phyloP scores from a whole-genome alignment of 1,139 yeast genomes.

The Lizanozyma gosingica region DNA sequence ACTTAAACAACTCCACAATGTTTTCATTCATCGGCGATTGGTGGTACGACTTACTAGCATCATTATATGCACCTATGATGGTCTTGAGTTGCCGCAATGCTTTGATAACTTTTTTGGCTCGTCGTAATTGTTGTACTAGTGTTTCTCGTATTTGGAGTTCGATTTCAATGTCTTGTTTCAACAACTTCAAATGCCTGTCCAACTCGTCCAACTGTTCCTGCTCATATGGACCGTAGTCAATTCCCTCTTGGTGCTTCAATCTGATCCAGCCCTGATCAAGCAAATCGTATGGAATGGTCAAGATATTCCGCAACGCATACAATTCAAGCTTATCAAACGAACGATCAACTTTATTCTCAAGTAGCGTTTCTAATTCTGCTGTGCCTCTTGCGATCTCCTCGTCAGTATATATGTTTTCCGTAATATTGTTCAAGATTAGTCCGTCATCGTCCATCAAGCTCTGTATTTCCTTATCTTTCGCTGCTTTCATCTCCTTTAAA shows the following conservation, averaged over 20 bases:
- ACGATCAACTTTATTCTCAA: conserved; percentile 73
- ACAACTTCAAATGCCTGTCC: not conserved
- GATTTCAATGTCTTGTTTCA: not conserved
- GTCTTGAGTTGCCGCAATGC: not conserved
- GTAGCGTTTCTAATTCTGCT: conserved; percentile 67
- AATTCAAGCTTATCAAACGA: conserved; percentile 85
- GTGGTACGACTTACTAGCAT: not conserved
- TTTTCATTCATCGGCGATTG: not conserved
- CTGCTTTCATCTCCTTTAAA: conserved; percentile 27
- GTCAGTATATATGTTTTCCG: conserved; percentile 10
- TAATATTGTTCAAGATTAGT: conserved; percentile 6
- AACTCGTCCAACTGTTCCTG: not conserved
- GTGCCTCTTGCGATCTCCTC: conserved; percentile 68
- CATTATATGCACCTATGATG: not conserved
- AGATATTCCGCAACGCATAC: conserved; percentile 68
- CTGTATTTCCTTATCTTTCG: conserved; percentile 6
- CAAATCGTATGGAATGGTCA: conserved; percentile 63
- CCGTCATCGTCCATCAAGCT: conserved; percentile 11
- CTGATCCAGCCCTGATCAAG: conserved; percentile 59
- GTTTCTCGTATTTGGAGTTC: not conserved
- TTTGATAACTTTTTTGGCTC: not conserved
- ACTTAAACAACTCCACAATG: not conserved
- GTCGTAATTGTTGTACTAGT: not conserved
- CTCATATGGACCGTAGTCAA: conserved; percentile 17
- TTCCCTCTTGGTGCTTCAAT: conserved; percentile 57